phyloP scores from a whole-genome alignment of 768 basidiomycete genomes.

The Tulasnella sp. region DNA sequence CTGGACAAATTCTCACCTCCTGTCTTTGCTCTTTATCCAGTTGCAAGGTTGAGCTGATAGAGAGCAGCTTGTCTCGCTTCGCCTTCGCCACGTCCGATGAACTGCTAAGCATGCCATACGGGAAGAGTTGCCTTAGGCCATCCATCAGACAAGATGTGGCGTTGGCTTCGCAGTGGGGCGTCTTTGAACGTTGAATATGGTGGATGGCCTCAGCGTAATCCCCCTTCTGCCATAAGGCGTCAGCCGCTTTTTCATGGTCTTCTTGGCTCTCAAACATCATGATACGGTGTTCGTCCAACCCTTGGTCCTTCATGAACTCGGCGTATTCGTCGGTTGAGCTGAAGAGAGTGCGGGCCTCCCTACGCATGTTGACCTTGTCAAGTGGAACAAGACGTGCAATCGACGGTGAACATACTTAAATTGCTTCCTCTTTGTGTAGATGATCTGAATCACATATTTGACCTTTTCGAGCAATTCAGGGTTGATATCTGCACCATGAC shows the following conservation, averaged over 20 bases:
- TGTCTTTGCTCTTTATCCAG: no score
- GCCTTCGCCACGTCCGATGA: no score
- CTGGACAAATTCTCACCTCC: no score
- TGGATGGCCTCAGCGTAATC: not conserved
- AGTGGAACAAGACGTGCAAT: not conserved
- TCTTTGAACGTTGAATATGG: not conserved
- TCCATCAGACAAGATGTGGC: not conserved
- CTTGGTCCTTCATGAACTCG: conserved; percentile 1
- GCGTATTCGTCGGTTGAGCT: not conserved
- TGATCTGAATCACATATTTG: conserved; percentile 33
- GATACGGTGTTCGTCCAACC: not conserved
- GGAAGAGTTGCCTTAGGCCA: not conserved
- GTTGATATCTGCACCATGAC: conserved; percentile 24
- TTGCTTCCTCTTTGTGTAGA: not conserved
- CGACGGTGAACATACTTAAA: not conserved
- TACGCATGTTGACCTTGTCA: not conserved
- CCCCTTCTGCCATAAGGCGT: not conserved
- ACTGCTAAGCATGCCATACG: no score
- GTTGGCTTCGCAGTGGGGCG: not conserved
- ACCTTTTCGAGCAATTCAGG: conserved; percentile 27
- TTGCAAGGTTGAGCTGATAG: no score
- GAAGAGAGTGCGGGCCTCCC: not conserved
- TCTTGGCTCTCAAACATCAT: not conserved
- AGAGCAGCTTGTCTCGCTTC: no score
- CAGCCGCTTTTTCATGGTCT: not conserved